A percentile compares a stretch with the other conserved stretches of the same genome.
phyloP scores from a whole-genome alignment of 768 basidiomycete genomes.

The Steccherinum ochraceum region DNA sequence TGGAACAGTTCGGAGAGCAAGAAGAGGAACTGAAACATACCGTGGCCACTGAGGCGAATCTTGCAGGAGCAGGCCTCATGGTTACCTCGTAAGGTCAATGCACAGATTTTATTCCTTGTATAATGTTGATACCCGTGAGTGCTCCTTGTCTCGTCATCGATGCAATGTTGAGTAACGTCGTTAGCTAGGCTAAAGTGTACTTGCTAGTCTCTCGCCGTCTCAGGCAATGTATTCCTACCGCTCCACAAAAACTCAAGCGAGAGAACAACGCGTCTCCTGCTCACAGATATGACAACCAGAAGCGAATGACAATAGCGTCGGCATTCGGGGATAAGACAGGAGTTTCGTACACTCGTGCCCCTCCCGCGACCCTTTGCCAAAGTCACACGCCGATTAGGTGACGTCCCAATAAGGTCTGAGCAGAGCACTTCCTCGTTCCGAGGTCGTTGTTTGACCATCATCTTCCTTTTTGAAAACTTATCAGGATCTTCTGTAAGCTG shows the following conservation, averaged over 20 bases:
- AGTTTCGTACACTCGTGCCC: not conserved
- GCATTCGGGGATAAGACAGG: not conserved
- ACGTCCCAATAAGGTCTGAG: not conserved
- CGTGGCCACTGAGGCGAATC: not conserved
- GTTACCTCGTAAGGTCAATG: not conserved
- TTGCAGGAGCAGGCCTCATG: not conserved
- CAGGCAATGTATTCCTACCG: not conserved
- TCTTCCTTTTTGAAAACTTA: not conserved
- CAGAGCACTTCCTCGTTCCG: not conserved
- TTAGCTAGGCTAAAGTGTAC: not conserved
- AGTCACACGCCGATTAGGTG: not conserved
- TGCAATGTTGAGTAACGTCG: not conserved
- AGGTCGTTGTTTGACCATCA: not conserved
- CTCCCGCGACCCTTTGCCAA: not conserved
- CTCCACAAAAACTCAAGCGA: not conserved
- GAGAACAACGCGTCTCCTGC: too few relatives aligned
- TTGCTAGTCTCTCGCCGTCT: not conserved
- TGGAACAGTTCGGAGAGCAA: constrained; percentile 5
- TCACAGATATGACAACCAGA: too few relatives aligned
- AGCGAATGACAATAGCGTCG: too few relatives aligned
- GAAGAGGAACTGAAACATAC: constrained; percentile 1
- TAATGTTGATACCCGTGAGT: not conserved
- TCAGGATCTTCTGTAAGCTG: not conserved
- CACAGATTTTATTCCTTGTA: not conserved
- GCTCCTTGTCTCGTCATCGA: not conserved